phyloP scores from a whole-genome alignment of 495 filamentous ascomycete species.

The Cercophora sp. region DNA sequence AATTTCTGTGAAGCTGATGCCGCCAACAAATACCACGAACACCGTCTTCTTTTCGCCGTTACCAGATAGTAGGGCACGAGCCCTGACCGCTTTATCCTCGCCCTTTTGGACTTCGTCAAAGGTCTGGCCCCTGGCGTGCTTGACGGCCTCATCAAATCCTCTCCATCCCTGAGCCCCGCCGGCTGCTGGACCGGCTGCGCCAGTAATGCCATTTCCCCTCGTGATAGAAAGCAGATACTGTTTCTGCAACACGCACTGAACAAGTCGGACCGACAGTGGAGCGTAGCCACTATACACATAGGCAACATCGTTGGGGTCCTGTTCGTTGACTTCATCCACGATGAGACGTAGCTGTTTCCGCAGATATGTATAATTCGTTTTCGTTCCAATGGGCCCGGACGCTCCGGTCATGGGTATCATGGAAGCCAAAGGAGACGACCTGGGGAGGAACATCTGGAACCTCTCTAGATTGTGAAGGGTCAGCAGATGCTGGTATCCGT shows the following conservation, averaged over 20 bases:
- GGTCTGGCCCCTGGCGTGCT: constrained; percentile 76
- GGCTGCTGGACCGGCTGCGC: constrained; percentile 43
- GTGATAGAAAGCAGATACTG: constrained; percentile 68
- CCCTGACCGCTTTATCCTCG: constrained; percentile 87
- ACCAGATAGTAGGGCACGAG: constrained; percentile 76
- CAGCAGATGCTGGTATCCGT: constrained; percentile 89
- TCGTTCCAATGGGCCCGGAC: constrained; percentile 53
- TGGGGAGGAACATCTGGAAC: constrained; percentile 73
- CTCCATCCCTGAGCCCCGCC: constrained; percentile 77
- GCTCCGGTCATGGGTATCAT: constrained; percentile 64
- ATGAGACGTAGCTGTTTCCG: constrained; percentile 83
- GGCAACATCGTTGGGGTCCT: constrained; percentile 92
- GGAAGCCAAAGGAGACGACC: constrained; percentile 62
- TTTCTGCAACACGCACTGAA: constrained; percentile 96
- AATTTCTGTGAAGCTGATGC: constrained; percentile 93
- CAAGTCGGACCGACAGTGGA: constrained; percentile 83
- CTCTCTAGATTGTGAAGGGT: constrained; percentile 89
- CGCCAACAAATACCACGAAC: constrained; percentile 91
- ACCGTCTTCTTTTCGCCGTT: constrained; percentile 74
- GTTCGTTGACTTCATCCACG: constrained; percentile 94
- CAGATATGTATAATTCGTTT: constrained; percentile 87
- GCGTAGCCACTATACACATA: constrained; percentile 98
- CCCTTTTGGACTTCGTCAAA: constrained; percentile 92
- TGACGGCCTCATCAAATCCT: constrained; percentile 84
- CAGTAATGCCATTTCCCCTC: constrained; percentile 49